These are phyloP conservation scores for Rhizopus arrhizus DNA, from an alignment of 371 early-diverging fungal genomes.

Conservation along the genomic window DNA sequence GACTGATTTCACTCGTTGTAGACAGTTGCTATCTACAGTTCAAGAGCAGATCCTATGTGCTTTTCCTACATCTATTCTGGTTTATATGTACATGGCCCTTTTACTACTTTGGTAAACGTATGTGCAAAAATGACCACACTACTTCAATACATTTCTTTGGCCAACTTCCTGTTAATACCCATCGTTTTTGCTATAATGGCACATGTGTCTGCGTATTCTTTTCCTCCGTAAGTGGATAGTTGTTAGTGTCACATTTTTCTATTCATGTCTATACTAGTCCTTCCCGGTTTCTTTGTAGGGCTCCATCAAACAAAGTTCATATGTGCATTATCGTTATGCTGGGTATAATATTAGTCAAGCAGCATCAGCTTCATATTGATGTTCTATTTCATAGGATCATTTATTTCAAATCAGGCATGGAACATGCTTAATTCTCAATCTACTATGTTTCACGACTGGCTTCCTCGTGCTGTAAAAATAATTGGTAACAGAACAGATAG, in stretches of 20 bases:
- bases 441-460: conserved; percentile 48
- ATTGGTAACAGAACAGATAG: conserved; percentile 32
- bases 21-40: conserved; percentile 43
- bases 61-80: conserved; percentile 50
- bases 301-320: conserved; percentile 43
- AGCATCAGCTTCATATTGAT: neutral
- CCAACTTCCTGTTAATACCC: conserved; percentile 45
- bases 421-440: conserved; percentile 48
- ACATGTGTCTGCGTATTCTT: conserved; percentile 27
- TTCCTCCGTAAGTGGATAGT: conserved; percentile 41
- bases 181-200: conserved; percentile 40
- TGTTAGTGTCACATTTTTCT: neutral
- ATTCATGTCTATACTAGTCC: conserved; percentile 30
- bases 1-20: conserved; percentile 6
- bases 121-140: conserved; percentile 26
- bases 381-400: conserved; percentile 36
- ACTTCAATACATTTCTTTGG: conserved; percentile 43
- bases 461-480: conserved; percentile 47
- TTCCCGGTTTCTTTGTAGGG: conserved; percentile 47
- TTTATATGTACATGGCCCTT: conserved; percentile 38
- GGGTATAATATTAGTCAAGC: conserved; percentile 28
- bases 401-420: conserved; percentile 56
- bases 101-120: conserved; percentile 30
- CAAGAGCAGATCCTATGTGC: conserved; percentile 49
- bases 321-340: conserved; percentile 48